Conservation (phyloP, 2,329 filamentous ascomycete genomes). For the Fusarium sp. region DNA sequence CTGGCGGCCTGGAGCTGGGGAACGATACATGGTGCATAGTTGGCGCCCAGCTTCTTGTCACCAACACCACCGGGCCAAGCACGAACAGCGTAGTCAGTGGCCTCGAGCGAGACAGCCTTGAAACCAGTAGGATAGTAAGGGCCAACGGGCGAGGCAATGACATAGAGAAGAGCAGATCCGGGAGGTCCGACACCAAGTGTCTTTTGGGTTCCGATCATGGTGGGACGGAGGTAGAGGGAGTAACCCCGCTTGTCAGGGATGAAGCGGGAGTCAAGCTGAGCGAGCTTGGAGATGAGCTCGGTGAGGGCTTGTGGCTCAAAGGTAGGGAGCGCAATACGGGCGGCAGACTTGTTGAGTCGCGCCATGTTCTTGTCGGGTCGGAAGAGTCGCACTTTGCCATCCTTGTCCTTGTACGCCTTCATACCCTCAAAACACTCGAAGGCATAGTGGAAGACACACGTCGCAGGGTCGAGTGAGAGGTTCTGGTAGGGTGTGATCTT, state of each 20-base stretch:
- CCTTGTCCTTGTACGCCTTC: slow-evolving; percentile 96
- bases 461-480: slow-evolving; percentile 93
- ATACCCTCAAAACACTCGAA: slow-evolving; percentile 99
- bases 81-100: slow-evolving; percentile 94
- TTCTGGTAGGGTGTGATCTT: slow-evolving; percentile 95
- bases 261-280: slow-evolving; percentile 85
- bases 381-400: slow-evolving; percentile 86
- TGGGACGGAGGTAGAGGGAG: slow-evolving; percentile 94
- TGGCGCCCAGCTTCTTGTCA: slow-evolving; percentile 98
- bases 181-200: slow-evolving; percentile 95
- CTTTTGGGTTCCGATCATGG: slow-evolving; percentile 95
- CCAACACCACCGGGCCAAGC: slow-evolving; percentile 98
- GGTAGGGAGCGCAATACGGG: slow-evolving; percentile 91
- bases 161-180: slow-evolving; percentile 89
- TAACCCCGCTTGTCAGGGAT: slow-evolving; percentile 90
- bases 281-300: slow-evolving; percentile 83
- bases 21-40: slow-evolving; percentile 99
- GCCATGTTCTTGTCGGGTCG: slow-evolving; percentile 97
- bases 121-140: slow-evolving; percentile 99
- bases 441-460: slow-evolving; percentile 98
- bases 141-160: slow-evolving; percentile 95
- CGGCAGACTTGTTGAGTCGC: slow-evolving; percentile 89
- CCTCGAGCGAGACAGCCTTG: slow-evolving; percentile 95
- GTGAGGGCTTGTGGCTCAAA: slow-evolving; percentile 81
- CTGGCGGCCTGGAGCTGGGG: slow-evolving; percentile 92